phyloP scores from a whole-genome alignment of 257 asterid species.

The Nicotiana tabacum region DNA sequence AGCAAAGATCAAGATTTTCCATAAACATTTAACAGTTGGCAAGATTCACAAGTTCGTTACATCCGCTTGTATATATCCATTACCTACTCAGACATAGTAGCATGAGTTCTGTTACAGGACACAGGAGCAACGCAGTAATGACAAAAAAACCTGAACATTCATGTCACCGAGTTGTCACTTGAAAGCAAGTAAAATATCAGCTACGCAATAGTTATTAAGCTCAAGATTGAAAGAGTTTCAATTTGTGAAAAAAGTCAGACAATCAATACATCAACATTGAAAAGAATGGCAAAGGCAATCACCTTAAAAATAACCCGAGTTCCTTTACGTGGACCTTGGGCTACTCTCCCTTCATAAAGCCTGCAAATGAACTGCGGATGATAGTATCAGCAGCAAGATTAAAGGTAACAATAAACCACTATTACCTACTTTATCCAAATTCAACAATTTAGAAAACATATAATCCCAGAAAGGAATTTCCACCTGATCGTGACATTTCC shows the following conservation, averaged over 20 bases:
- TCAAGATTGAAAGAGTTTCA: neutral
- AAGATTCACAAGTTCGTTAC: neutral
- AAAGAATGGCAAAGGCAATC: conserved; percentile 12
- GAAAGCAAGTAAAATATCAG: neutral
- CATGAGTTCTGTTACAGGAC: neutral
- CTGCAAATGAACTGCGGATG: conserved; percentile 64
- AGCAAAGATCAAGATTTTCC: neutral
- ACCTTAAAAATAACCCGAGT: conserved; percentile 85
- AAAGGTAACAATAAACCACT: neutral
- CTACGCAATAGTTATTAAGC: neutral
- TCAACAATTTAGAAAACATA: neutral
- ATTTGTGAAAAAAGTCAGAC: neutral
- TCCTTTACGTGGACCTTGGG: conserved; percentile 78
- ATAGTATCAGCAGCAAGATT: conserved; percentile 41
- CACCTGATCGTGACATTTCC: conserved; percentile 83
- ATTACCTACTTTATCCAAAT: neutral
- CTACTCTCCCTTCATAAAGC: conserved; percentile 89
- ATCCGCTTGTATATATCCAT: neutral
- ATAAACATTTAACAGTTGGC: neutral
- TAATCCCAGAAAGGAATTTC: neutral
- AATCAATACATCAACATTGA: neutral
- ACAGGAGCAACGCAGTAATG: neutral
- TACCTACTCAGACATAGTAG: neutral
- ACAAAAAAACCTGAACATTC: neutral
- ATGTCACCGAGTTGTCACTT: neutral